Base-by-base conservation (phyloP, 2,329 filamentous ascomycete species). In the Raffaelea deltoideospora region DNA sequence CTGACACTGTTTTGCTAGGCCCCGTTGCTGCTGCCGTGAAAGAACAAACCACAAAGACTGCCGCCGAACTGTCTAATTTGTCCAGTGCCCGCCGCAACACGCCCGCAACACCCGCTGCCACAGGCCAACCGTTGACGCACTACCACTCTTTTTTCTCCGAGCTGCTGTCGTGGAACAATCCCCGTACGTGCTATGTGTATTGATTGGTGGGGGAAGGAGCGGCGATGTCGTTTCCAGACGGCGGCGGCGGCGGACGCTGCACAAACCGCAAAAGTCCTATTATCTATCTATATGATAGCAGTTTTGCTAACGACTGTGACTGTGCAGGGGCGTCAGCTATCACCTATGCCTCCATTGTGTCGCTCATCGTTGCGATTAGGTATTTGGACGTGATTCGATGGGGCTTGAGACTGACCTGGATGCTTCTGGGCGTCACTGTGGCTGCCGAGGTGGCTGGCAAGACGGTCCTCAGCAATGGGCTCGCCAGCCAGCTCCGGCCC, bases 111-210 rank as follows among this genome's bases (percentile, higher is more conserved):
- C n/a, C n/a, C n/a, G n/a, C n/a, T n/a, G n/a, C n/a, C n/a, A n/a
- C n/a, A n/a, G n/a, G n/a, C 48, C 72, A 78, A 55, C 67, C 68
- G 35, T 56, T 79, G 50, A 79, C 73, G 41, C 72, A 78, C 56
- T 81, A 79, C 54, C 75, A 80, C 60, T 79, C 74, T 14, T 72
- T 79, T 58, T 80, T 81, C 57, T 69, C 67, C 35, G 72, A 77
- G 54, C 64, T 81, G 39, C 61, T 81, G 43, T 79, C 75, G 46
- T 80, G 76, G 73, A 66, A 76, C 52, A 75, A 77, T 53, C 73
- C 73, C 52, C 69, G 73, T 75, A 64, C 51, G 69, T 63, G 20
- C 22, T 26, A 43, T 35, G 15, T 19, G 5, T 31, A n/a, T n/a
- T n/a, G n/a, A n/a, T n/a, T n/a, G n/a, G n/a, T n/a, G n/a, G n/a